Percentiles rank a stretch among this genome's conserved stretches.
Conservation (phyloP, 805 yeast species). For the Saccharomycopsis fodiens region DNA sequence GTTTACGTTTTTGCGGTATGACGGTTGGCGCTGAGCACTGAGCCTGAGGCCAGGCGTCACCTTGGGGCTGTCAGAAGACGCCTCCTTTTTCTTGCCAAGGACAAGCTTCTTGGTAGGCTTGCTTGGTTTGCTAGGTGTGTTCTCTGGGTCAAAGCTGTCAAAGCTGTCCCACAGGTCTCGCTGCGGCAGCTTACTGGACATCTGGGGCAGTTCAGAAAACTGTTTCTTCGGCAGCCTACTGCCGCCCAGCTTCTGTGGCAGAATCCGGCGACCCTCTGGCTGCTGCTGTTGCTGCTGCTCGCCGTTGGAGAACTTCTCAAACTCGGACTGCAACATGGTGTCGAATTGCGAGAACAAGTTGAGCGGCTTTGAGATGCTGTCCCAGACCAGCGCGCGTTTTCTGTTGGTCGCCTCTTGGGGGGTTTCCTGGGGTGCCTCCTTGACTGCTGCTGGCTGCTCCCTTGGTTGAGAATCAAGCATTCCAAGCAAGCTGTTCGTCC, state of each 20-base stretch:
- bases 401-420: constrained; percentile 2
- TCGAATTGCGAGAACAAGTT: constrained; percentile 18
- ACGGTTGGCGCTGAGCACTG: constrained; percentile 6
- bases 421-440: neutral
- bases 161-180: constrained; percentile 12
- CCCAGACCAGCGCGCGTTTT: constrained; percentile 18
- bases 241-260: constrained; percentile 1
- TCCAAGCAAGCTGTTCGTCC: constrained; percentile 13
- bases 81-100: neutral
- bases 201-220: too few species aligned
- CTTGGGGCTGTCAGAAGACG: neutral
- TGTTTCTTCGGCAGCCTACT: neutral
- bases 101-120: neutral
- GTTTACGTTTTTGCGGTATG: constrained; percentile 12
- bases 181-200: too few species aligned
- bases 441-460: neutral
- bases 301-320: constrained; percentile 18
- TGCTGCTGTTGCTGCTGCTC: neutral
- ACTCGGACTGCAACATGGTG: constrained; percentile 19
- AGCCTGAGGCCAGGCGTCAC: constrained; percentile 4
- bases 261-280: neutral
- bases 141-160: constrained; percentile 6
- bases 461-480: constrained; percentile 8
- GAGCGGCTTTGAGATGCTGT: constrained; percentile 19
- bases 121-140: neutral